A percentile compares a stretch with the other conserved stretches of the same genome.
phyloP scores from a whole-genome alignment of 2,329 filamentous ascomycete genomes.

The Colletotrichum trifolii region DNA sequence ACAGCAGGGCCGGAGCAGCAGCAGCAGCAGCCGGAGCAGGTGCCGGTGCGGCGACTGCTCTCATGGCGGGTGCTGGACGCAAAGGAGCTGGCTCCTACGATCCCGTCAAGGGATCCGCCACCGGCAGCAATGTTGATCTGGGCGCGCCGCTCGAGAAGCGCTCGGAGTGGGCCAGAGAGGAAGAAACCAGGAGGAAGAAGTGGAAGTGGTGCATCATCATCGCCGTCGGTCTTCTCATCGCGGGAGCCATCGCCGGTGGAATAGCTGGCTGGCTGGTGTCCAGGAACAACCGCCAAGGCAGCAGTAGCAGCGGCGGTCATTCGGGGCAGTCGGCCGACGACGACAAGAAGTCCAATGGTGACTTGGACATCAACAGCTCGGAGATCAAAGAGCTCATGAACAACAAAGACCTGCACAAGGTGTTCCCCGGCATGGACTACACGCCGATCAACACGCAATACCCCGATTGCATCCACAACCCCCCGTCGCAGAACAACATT shows the following conservation, averaged over 20 bases:
- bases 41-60: slow-evolving; percentile 52
- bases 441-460: slow-evolving; percentile 93
- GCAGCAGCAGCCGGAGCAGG: slow-evolving; percentile 59
- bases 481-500: slow-evolving; percentile 92
- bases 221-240: slow-evolving; percentile 71
- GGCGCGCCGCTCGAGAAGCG: slow-evolving; percentile 66
- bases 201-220: slow-evolving; percentile 76
- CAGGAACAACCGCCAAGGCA: slow-evolving; percentile 56
- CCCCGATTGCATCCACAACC: slow-evolving; percentile 80
- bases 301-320: slow-evolving; percentile 41
- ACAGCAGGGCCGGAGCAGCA: slow-evolving; percentile 42
- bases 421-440: slow-evolving; percentile 96
- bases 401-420: slow-evolving; percentile 86
- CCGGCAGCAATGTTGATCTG: slow-evolving; percentile 28
- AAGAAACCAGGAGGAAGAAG: slow-evolving; percentile 71
- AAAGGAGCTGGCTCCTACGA: slow-evolving; percentile 62
- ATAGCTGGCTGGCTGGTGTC: slow-evolving; percentile 78
- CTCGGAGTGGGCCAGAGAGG: slow-evolving; percentile 69
- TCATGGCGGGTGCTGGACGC: slow-evolving; percentile 47
- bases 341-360: slow-evolving; percentile 73
- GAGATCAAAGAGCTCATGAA: slow-evolving; percentile 86
- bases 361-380: slow-evolving; percentile 77
- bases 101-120: slow-evolving; percentile 56
- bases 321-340: slow-evolving; percentile 63
- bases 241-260: slow-evolving; percentile 77